A percentile compares a stretch with the other conserved stretches of the same genome.
Evolutionary conservation across 495 filamentous ascomycete genomes (phyloP).

Genomic region (Tirmania nivea): DNA sequence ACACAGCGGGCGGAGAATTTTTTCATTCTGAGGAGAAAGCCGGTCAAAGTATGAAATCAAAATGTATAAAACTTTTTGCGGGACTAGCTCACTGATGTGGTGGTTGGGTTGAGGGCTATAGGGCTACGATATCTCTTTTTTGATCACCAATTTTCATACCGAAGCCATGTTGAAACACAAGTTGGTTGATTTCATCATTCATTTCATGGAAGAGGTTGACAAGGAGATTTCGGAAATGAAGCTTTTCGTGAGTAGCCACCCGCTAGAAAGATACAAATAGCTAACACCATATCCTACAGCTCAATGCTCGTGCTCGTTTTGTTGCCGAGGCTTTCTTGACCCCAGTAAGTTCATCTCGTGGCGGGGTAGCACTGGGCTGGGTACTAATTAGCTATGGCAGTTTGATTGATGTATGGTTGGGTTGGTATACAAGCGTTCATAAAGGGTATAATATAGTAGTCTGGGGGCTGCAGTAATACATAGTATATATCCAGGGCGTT

Average conservation of each 20-base stretch:
- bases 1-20: slow-evolving; percentile 93
- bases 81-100: not conserved
- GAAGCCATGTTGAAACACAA: slow-evolving; percentile 98
- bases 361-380: too few relatives aligned
- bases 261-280: slow-evolving; percentile 4
- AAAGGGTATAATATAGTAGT: too few relatives aligned
- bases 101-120: slow-evolving; percentile 18
- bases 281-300: slow-evolving; percentile 28
- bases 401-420: too few relatives aligned
- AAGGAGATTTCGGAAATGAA: slow-evolving; percentile 99
- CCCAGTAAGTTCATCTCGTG: slow-evolving; percentile 23
- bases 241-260: slow-evolving; percentile 55
- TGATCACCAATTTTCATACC: slow-evolving; percentile 96
- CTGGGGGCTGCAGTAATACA: too few relatives aligned
- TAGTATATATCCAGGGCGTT: too few relatives aligned
- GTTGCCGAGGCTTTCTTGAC: slow-evolving; percentile 96
- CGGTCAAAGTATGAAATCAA: slow-evolving; percentile 70
- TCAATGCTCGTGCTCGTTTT: slow-evolving; percentile 93
- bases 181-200: slow-evolving; percentile 92
- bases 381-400: too few relatives aligned
- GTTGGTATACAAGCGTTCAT: too few relatives aligned
- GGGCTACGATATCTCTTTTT: slow-evolving; percentile 97
- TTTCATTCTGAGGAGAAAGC: slow-evolving; percentile 86
- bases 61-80: not conserved
- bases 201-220: slow-evolving; percentile 98